Evolutionary conservation across 176 grass and related monocot genomes (phyloP).

Genomic region (Aegilops longissima): DNA sequence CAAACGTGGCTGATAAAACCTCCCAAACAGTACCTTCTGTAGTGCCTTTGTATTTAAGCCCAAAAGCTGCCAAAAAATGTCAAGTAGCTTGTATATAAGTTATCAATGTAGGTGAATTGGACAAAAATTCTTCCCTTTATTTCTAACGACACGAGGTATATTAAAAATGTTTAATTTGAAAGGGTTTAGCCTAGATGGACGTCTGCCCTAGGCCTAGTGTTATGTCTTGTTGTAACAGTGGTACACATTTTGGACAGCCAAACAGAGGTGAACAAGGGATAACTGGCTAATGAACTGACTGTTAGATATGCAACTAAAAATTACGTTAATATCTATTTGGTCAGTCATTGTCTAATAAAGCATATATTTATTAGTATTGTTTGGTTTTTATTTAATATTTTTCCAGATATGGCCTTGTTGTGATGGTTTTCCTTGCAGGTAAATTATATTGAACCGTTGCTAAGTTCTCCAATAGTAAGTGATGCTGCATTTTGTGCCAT

Average conservation of each 20-base stretch:
- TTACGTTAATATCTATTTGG: background rate
- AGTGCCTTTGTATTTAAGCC: conserved; percentile 6
- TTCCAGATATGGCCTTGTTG: background rate
- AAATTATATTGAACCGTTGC: conserved; percentile 75
- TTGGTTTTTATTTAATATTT: background rate
- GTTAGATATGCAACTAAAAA: conserved; percentile 22
- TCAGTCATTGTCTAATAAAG: background rate
- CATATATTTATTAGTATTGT: background rate
- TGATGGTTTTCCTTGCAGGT: conserved; percentile 54
- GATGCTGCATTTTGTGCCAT: conserved; percentile 80
- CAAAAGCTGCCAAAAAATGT: conserved; percentile 1
- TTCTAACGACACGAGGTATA: background rate
- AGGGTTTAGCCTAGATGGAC: background rate
- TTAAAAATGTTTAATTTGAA: background rate
- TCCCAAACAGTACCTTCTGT: background rate
- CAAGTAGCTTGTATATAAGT: background rate
- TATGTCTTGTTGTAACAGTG: background rate
- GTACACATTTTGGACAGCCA: background rate
- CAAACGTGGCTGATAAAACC: background rate
- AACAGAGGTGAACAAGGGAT: background rate
- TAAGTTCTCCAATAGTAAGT: conserved; percentile 82
- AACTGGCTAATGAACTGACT: background rate
- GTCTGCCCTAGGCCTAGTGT: background rate
- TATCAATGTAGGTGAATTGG: background rate
- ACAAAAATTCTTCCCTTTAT: background rate